Conservation (phyloP, 2,329 filamentous ascomycete species). For the Biscogniauxia sp. region DNA sequence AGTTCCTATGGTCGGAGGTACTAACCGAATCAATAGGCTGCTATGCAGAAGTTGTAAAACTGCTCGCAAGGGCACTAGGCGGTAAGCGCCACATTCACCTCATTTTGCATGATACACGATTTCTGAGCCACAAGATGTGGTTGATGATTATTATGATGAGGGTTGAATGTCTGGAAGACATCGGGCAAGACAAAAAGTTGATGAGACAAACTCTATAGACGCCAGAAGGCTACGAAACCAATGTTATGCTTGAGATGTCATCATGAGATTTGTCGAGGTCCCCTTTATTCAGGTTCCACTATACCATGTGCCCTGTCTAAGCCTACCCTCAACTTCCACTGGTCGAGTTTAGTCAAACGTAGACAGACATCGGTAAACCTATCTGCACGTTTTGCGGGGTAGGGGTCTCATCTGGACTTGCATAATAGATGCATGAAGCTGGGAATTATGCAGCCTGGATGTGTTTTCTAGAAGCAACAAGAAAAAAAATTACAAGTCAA, state of each 20-base stretch:
- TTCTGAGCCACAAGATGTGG: slow-evolving; percentile 25
- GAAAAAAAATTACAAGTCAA: too few relatives aligned
- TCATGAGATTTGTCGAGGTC: slow-evolving; percentile 16
- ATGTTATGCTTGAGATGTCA: slow-evolving; percentile 19
- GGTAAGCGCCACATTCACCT: slow-evolving; percentile 19
- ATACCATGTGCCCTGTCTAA: background rate
- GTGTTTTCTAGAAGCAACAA: too few relatives aligned
- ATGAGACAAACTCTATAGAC: slow-evolving; percentile 25
- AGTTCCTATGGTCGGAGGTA: background rate
- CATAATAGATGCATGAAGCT: too few relatives aligned
- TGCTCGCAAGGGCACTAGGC: slow-evolving; percentile 15
- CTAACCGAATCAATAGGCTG: slow-evolving; percentile 42
- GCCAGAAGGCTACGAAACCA: slow-evolving; percentile 20
- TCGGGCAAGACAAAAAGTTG: slow-evolving; percentile 13
- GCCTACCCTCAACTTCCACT: too few relatives aligned
- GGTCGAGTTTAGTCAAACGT: too few relatives aligned
- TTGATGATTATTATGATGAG: slow-evolving; percentile 33
- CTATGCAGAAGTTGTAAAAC: slow-evolving; percentile 90
- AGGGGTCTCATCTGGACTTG: too few relatives aligned
- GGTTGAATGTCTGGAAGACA: slow-evolving; percentile 24
- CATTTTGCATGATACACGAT: slow-evolving; percentile 32
- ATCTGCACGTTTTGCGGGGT: too few relatives aligned
- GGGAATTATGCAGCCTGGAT: too few relatives aligned
- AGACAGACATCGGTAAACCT: too few relatives aligned
- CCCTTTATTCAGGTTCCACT: background rate